Conservation (phyloP, 352 stramenopile species). For the Thalassiosira oceanica region DNA sequence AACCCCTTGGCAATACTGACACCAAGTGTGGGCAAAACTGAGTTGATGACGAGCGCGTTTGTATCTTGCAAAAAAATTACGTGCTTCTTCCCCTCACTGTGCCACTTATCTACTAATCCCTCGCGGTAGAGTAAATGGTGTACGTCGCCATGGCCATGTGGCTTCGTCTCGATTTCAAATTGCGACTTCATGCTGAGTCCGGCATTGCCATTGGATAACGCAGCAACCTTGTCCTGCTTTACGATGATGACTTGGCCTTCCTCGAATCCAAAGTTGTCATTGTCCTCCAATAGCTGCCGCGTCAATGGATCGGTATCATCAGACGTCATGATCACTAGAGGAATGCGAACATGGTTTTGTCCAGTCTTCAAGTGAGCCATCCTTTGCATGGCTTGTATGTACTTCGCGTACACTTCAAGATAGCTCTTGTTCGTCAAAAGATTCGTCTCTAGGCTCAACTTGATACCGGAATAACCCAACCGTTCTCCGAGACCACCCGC, state of each 20-base stretch:
- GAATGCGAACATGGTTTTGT: constrained; percentile 79
- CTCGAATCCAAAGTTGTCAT: constrained; percentile 93
- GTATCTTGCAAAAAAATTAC: constrained; percentile 97
- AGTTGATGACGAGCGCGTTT: constrained; percentile 94
- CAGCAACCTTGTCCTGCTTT: constrained; percentile 95
- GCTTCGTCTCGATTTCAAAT: constrained; percentile 90
- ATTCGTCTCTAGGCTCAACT: constrained; percentile 94
- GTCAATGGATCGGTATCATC: constrained; percentile 94
- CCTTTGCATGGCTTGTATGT: constrained; percentile 89
- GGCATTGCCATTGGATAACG: constrained; percentile 84
- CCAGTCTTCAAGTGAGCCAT: constrained; percentile 62
- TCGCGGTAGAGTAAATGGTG: constrained; percentile 86
- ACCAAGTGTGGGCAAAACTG: constrained; percentile 88
- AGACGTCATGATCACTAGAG: constrained; percentile 97
- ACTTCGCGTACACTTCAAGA: constrained; percentile 88
- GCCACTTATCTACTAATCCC: constrained; percentile 74
- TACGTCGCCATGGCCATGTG: constrained; percentile 97
- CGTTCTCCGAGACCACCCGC: constrained; percentile 95
- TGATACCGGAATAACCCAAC: constrained; percentile 94
- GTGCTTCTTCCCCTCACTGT: constrained; percentile 72
- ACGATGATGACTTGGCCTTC: constrained; percentile 91
- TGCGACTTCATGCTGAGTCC: constrained; percentile 54
- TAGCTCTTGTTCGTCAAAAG: constrained; percentile 85
- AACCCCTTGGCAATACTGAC: constrained; percentile 87
- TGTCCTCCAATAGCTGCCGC: constrained; percentile 85